Base-by-base conservation (phyloP, 1,139 yeast genomes). In the Hansenula lynferdii region DNA sequence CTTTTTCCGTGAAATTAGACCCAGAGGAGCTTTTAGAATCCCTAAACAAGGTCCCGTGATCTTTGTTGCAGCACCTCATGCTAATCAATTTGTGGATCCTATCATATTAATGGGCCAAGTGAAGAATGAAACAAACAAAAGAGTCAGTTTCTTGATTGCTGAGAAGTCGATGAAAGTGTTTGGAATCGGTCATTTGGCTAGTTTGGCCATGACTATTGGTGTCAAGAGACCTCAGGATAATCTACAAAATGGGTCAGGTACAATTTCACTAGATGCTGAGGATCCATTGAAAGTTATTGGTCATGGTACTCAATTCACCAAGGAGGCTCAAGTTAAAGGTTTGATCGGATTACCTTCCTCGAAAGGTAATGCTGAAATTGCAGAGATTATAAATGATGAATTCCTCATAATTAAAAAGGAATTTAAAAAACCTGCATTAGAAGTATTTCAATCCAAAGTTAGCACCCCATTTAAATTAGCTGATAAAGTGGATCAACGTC, bases 61-160 rank as follows among this genome's bases (percentile, higher is more conserved):
- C 41, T 86, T 92, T 56, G 97, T 92, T 32, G 97, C 94, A 2
- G 98, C 97, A 8, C 97, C 97, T 8, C 98, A 90, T 65, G 96
- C 96, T 26, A 92, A 90, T 61, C 98, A 90, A 60, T 92, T 92
- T 53, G 94, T 90, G 28, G 98, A 92, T 57, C 96, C 97, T 1
- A 72, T 87, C 41, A 72, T 89, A 38, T 69, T 92, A 40, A 80
- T 86, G 86, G 81, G 84, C 38, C 94, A 85, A 56, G 89, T 87
- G 25, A 77, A 80, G 48, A 70, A 72, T 39, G 86, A 81, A 47
- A 77, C 85, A 6, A 72, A 78, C 22, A 70, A 96, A 46, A 68
- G 97, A 39, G 75, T 90, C 23, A 84, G 95, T 20, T 90, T 90
- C 54, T 67, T 90, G 48, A 84, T 89, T 41, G 98, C 98, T 6